phyloP scores from a whole-genome alignment of 2,329 filamentous ascomycete genomes.

The Lachnellula arida region DNA sequence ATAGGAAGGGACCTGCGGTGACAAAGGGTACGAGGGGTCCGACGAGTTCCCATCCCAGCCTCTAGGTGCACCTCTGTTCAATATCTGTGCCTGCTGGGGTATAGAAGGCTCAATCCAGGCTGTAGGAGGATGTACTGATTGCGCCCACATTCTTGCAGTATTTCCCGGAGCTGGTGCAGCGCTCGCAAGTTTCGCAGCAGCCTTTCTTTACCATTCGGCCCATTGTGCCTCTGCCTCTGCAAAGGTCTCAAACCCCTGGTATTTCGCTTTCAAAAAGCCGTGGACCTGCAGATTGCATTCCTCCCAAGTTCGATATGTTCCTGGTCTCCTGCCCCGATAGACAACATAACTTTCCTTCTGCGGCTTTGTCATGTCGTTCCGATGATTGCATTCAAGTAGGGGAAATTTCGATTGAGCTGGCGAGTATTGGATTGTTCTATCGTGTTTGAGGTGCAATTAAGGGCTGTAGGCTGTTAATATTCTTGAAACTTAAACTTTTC shows the following conservation, averaged over 20 bases:
- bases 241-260: conserved; percentile 6
- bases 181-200: neutral
- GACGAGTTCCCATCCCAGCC: neutral
- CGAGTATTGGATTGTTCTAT: no score
- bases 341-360: neutral
- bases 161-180: neutral
- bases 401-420: no score
- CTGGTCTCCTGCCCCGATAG: conserved; percentile 7
- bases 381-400: no score
- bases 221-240: conserved; percentile 7
- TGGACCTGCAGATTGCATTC: conserved; percentile 11
- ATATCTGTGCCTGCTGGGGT: neutral
- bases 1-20: neutral
- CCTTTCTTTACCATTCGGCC: conserved; percentile 5
- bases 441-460: no score
- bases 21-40: neutral
- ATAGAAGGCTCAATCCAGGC: neutral
- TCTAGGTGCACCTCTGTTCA: neutral
- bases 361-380: no score
- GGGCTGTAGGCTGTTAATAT: no score
- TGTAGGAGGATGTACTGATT: neutral
- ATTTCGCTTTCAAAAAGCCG: conserved; percentile 3
- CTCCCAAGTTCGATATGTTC: conserved; percentile 9
- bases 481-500: no score
- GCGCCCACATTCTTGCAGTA: neutral